Percentiles rank a stretch among this genome's conserved stretches.
Conservation (phyloP, 2,329 filamentous ascomycete genomes). For the Monilinia vaccinii-corymbosi region DNA sequence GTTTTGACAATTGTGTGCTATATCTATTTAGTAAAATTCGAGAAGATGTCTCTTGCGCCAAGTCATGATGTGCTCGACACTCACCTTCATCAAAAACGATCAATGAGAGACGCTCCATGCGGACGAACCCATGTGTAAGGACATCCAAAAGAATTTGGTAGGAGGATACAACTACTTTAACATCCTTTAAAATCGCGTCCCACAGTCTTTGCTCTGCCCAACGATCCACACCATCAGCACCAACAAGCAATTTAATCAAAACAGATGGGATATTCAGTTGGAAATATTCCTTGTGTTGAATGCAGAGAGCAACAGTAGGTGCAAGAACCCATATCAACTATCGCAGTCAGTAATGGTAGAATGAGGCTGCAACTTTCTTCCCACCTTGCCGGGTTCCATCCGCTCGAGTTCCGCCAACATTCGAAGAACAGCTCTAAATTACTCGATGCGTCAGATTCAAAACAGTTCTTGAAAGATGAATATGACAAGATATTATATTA, state of each 20-base stretch:
- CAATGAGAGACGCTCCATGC: conserved; percentile 43
- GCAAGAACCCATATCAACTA: conserved; percentile 64
- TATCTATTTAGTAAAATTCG: not conserved
- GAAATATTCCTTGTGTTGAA: conserved; percentile 57
- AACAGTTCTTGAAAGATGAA: not conserved
- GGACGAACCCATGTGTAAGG: conserved; percentile 52
- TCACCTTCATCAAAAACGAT: conserved; percentile 60
- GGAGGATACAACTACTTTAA: conserved; percentile 53
- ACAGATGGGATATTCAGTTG: conserved; percentile 47
- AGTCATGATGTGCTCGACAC: not conserved
- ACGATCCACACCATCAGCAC: conserved; percentile 49
- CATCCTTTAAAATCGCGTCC: conserved; percentile 47
- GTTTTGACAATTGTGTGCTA: conserved; percentile 29
- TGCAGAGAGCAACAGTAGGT: conserved; percentile 57
- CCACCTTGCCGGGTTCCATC: conserved; percentile 44
- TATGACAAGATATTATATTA: not conserved
- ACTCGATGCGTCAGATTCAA: not conserved
- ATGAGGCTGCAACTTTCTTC: not conserved
- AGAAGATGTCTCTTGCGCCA: not conserved
- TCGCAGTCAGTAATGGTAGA: conserved; percentile 10
- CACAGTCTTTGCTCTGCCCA: conserved; percentile 53
- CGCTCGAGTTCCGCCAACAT: conserved; percentile 56
- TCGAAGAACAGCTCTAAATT: conserved; percentile 47
- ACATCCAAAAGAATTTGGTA: conserved; percentile 52
- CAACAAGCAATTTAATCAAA: conserved; percentile 44